These are phyloP conservation scores for Talaromyces nanjingensis DNA, from an alignment of 495 filamentous ascomycete genomes.

Conservation along the genomic window DNA sequence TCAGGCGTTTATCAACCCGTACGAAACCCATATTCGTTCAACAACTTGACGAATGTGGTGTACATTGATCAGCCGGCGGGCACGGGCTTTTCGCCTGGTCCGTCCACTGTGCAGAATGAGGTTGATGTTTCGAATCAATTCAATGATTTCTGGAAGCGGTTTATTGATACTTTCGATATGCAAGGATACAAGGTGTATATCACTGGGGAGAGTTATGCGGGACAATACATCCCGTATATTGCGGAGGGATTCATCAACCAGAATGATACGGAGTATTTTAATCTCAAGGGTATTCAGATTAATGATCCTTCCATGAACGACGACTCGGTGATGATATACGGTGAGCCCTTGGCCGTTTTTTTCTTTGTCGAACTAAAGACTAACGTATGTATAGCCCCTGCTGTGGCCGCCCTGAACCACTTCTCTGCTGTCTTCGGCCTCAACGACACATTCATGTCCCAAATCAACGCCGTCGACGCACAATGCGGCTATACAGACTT, in stretches of 20 bases:
- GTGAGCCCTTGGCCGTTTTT: constrained; percentile 12
- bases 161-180: constrained; percentile 59
- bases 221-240: constrained; percentile 75
- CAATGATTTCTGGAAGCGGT: constrained; percentile 62
- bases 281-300: constrained; percentile 60
- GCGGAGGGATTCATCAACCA: constrained; percentile 64
- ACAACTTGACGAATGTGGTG: constrained; percentile 59
- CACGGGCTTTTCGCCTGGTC: constrained; percentile 63
- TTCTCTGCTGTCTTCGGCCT: constrained; percentile 54
- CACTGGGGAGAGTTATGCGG: constrained; percentile 66
- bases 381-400: constrained; percentile 37
- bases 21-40: constrained; percentile 59
- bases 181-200: constrained; percentile 60
- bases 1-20: constrained; percentile 51
- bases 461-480: constrained; percentile 48
- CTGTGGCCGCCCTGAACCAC: constrained; percentile 56
- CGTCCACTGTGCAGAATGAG: constrained; percentile 54
- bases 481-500: constrained; percentile 62
- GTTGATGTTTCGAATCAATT: constrained; percentile 61
- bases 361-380: neutral
- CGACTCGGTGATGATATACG: constrained; percentile 32
- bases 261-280: constrained; percentile 59
- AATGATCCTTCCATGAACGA: constrained; percentile 60
- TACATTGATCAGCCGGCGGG: constrained; percentile 75
- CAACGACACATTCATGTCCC: constrained; percentile 56